These are phyloP conservation scores for Arthrobotrys pseudoclavata DNA, from an alignment of 2,329 filamentous ascomycete species.

Conservation along the genomic window DNA sequence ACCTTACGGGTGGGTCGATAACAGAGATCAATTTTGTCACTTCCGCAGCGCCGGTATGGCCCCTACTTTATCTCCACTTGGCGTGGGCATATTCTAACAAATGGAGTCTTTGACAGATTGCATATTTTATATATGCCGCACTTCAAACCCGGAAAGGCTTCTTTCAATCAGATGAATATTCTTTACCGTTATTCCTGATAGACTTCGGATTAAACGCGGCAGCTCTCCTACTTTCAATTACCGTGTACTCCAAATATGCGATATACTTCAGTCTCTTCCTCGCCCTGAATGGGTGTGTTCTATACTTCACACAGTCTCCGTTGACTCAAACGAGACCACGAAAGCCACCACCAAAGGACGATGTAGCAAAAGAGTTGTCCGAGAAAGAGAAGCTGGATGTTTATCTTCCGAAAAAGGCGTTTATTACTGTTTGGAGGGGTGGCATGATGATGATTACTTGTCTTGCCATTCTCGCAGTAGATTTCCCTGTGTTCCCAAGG, in stretches of 20 bases:
- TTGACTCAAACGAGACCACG: constrained; percentile 68
- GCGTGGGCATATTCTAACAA: constrained; percentile 58
- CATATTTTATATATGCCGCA: constrained; percentile 87
- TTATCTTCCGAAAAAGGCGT: constrained; percentile 84
- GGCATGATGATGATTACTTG: constrained; percentile 93
- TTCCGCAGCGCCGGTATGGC: constrained; percentile 83
- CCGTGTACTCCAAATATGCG: constrained; percentile 82
- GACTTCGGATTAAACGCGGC: constrained; percentile 91
- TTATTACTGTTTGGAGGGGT: constrained; percentile 90
- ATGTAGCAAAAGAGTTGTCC: constrained; percentile 38
- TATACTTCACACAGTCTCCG: constrained; percentile 70
- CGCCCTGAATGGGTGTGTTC: constrained; percentile 76
- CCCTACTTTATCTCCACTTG: constrained; percentile 50
- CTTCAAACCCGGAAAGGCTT: constrained; percentile 86
- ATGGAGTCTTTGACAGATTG: constrained; percentile 71
- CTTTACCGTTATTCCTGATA: constrained; percentile 75
- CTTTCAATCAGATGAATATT: constrained; percentile 78
- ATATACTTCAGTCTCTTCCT: constrained; percentile 81
- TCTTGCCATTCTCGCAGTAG: constrained; percentile 93
- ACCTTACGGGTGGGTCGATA: constrained; percentile 84
- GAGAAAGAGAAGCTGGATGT: constrained; percentile 65
- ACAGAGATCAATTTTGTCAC: constrained; percentile 89
- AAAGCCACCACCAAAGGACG: constrained; percentile 65
- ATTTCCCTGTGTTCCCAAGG: constrained; percentile 91
- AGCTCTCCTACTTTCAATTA: constrained; percentile 85